Base-by-base conservation (phyloP, 768 basidiomycete species). In the Suillus variegatus region DNA sequence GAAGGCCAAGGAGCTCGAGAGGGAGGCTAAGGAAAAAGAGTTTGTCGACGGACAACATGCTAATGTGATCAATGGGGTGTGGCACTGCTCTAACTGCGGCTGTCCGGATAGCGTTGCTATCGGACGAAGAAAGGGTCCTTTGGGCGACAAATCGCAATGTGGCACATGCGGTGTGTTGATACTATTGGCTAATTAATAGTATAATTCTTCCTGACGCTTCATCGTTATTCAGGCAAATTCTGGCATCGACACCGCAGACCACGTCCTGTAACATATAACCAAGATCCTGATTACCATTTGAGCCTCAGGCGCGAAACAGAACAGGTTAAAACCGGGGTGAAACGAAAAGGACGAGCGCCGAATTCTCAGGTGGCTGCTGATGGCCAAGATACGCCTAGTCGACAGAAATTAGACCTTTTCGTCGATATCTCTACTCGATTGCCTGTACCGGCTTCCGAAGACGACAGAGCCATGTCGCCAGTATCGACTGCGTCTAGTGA, bases 11-110 rank as follows among this genome's bases (percentile, higher is more conserved):
- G 93, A 93, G 74, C 81, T 87, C 16, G 92, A 93, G 77, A 79
- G 90, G 41, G 91, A 93, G 72, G 92, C 93, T 25, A 94, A 93
- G 75, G 91, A 92, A 75, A 89, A 83, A 72, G 92, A 92, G 76
- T 92, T 88, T 72, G 88, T 88, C 47, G 90, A 94, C 70, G 90
- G 92, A 9, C 91, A 93, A 72, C 92, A 92, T 71, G 83, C 89
- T 46, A 92, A 94, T 73, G 82, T 86, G 70, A 90, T 95, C 73
- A 81, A 95, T 69, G 94, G 93, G 1, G 83, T 92, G 5, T 97
- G 95, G 95, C 93, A 95, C 78, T 98, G 95, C 74, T 94, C 93
- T 22, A 97, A 95, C 72, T 97, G 94, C 71, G 95, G 95, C 6
- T 92, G 92, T 73, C 95, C 95, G 0, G 94, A 94, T 73, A 87